Percentiles rank a stretch among this genome's conserved stretches.
phyloP scores from a whole-genome alignment of 257 asterid species.

The Hygrophila difformis region DNA sequence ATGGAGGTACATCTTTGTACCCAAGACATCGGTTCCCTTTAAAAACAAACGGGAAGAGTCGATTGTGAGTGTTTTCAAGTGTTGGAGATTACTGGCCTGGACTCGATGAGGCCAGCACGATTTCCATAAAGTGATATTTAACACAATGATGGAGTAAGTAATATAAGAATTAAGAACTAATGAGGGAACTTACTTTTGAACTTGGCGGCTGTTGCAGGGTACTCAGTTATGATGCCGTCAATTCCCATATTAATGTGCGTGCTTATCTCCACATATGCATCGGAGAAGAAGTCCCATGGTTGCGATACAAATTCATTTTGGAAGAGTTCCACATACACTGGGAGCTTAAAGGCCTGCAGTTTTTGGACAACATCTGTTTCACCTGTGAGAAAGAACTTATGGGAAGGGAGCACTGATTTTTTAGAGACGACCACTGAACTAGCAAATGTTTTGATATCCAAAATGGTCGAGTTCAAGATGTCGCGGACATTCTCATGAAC shows the following conservation, averaged over 20 bases:
- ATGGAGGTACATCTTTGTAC: slow-evolving; percentile 27
- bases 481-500: slow-evolving; percentile 43
- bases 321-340: slow-evolving; percentile 51
- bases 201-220: slow-evolving; percentile 65
- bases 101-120: too few relatives aligned
- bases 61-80: too few relatives aligned
- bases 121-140: too few relatives aligned
- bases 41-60: too few relatives aligned
- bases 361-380: slow-evolving; percentile 43
- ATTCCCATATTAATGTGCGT: slow-evolving; percentile 19
- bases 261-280: slow-evolving; percentile 65
- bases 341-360: slow-evolving; percentile 41
- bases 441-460: slow-evolving; percentile 51
- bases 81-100: too few relatives aligned
- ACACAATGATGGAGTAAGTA: too few relatives aligned
- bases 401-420: slow-evolving; percentile 38
- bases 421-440: slow-evolving; percentile 54
- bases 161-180: too few relatives aligned
- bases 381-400: slow-evolving; percentile 19
- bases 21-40: slow-evolving; percentile 77
- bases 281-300: slow-evolving; percentile 84
- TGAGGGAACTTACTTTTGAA: slow-evolving; percentile 54
- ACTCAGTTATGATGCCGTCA: slow-evolving; percentile 54
- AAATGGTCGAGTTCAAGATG: slow-evolving; percentile 50
- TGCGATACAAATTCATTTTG: slow-evolving; percentile 76